Base-by-base conservation (phyloP, 345 rosid genomes). In the Tarenaya hassleriana region DNA sequence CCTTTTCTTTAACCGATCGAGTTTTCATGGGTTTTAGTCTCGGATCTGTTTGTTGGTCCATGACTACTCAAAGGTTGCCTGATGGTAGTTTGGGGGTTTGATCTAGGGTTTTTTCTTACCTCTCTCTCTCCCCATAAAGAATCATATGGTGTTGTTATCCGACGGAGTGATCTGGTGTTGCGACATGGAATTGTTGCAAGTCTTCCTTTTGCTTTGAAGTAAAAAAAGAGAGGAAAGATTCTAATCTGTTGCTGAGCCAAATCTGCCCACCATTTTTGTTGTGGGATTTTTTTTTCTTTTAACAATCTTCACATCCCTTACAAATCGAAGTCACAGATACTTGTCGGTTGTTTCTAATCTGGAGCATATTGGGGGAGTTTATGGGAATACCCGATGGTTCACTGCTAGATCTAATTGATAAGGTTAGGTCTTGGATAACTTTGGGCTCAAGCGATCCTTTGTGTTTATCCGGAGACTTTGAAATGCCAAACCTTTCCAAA, bases 311-410 rank as follows among this genome's bases (percentile, higher is more conserved):
- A 15, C 32, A 52, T 45, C 47, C 45, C 33, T 50, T 38, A 41
- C 45, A 47, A 40, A 38, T 33, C 16, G 47, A 55, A 61, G 52
- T 39, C 53, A 34, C 53, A 68, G 72, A 50, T 58, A 69, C 50
- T 45, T 29, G 32, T 56, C 14, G 10, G 18, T 52, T 60, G 16
- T 14, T 16, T 40, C 17, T 44, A 55, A 68, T 51, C 62, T 74
- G 55, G 61, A 53, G 35, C 62, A 50, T 64, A 42, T 56, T 58
- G 62, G 64, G 33, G 69, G 37, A 69, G 56, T 55, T 63, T 80
- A 85, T 79, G 91, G 89, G 91, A 78, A 60, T 79, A 76, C 80
- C 80, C 52, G 88, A 77, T 82, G 74, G 62, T 66, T 79, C 78
- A 55, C 63, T 77, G 64, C 60, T 60, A 77, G 85, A 92, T 80